A percentile compares a stretch with the other conserved stretches of the same genome.
Evolutionary conservation across 768 basidiomycete species (phyloP).

Genomic region (Phanerochaete sordida): DNA sequence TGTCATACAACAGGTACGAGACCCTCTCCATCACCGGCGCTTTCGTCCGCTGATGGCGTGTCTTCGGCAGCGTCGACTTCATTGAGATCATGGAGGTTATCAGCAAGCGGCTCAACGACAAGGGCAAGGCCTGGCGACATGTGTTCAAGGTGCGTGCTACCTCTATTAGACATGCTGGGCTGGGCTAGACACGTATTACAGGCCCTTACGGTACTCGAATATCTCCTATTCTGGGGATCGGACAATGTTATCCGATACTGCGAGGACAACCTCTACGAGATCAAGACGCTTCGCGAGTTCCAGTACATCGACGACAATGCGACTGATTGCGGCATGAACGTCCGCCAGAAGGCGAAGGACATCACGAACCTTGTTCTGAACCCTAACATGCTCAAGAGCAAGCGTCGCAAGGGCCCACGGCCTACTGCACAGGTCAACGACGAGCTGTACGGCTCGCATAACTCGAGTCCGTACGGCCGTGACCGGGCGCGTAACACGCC

Average conservation of each 20-base stretch:
- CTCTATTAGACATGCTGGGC: not conserved
- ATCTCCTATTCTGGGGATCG: slow-evolving; percentile 89
- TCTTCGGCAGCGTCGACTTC: slow-evolving; percentile 69
- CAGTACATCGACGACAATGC: slow-evolving; percentile 91
- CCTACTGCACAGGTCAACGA: slow-evolving; percentile 12
- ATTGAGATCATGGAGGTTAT: slow-evolving; percentile 99
- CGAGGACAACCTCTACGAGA: slow-evolving; percentile 90
- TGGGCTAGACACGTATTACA: slow-evolving; percentile 22
- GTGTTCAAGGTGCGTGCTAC: slow-evolving; percentile 79
- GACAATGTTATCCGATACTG: slow-evolving; percentile 98
- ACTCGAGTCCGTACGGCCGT: not conserved
- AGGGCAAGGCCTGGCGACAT: slow-evolving; percentile 99
- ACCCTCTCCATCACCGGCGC: not conserved
- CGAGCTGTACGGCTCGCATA: not conserved
- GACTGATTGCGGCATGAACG: slow-evolving; percentile 93
- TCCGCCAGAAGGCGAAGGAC: slow-evolving; percentile 93
- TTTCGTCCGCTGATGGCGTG: not conserved
- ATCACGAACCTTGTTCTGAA: slow-evolving; percentile 90
- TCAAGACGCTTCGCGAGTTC: slow-evolving; percentile 98
- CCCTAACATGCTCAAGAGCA: slow-evolving; percentile 70
- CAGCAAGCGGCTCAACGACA: slow-evolving; percentile 95
- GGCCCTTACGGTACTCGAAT: slow-evolving; percentile 90
- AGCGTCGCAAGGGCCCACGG: slow-evolving; percentile 38
- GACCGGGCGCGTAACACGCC: slow-evolving; percentile 31
- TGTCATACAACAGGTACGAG: slow-evolving; percentile 89